Conservation (phyloP, 2,329 filamentous ascomycete genomes). For the Juglanconis juglandina region DNA sequence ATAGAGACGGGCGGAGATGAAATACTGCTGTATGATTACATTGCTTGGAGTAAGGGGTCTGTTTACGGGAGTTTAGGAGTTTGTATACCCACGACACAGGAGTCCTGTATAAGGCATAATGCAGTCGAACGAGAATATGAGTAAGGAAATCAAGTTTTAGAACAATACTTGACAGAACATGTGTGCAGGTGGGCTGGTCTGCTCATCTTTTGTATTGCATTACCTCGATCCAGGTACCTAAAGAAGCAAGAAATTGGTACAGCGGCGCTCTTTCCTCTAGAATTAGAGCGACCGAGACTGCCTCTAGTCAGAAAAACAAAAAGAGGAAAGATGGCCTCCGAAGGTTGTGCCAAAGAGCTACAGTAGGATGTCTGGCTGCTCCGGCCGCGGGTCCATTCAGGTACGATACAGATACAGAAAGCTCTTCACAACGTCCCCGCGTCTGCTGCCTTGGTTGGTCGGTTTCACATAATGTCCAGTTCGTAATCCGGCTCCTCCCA, state of each 20-base stretch:
- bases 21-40: constrained; percentile 7
- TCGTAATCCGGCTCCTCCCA: constrained; percentile 30
- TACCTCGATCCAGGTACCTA: neutral
- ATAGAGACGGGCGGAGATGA: neutral
- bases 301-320: neutral
- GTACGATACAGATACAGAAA: neutral
- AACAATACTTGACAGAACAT: neutral
- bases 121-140: too few relatives aligned
- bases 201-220: neutral
- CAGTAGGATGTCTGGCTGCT: neutral
- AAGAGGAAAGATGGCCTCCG: neutral
- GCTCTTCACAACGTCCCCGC: too few relatives aligned
- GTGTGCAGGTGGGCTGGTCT: neutral
- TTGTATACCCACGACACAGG: constrained; percentile 9
- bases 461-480: constrained; percentile 3
- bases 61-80: neutral
- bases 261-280: neutral
- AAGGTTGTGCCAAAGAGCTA: neutral
- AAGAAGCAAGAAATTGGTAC: neutral
- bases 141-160: too few relatives aligned
- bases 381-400: neutral
- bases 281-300: neutral
- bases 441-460: too few relatives aligned
- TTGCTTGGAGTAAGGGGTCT: constrained; percentile 10
- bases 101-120: neutral